A percentile compares a stretch with the other conserved stretches of the same genome.
Evolutionary conservation across 1,284 basidiomycete species (phyloP).

Genomic region (Cryptococcus sp.): DNA sequence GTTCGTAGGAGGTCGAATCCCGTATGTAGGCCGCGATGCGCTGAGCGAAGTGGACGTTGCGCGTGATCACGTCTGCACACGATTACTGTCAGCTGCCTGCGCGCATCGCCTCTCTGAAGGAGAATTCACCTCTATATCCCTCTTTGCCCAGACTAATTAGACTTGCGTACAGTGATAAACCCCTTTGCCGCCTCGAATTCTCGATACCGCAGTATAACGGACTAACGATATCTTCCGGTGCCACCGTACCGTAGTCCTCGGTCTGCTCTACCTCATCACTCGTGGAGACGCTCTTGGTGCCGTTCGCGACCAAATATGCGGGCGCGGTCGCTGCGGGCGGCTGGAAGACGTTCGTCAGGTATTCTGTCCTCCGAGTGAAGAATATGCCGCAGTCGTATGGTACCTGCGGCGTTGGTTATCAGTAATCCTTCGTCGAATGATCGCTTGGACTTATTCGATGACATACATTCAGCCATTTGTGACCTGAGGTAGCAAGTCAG

Average conservation of each 20-base stretch:
- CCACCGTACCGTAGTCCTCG: slow-evolving; percentile 7
- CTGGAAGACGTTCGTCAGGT: slow-evolving; percentile 53
- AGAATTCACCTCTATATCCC: slow-evolving; percentile 51
- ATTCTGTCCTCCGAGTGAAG: slow-evolving; percentile 48
- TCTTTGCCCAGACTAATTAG: slow-evolving; percentile 54
- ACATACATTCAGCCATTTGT: slow-evolving; percentile 56
- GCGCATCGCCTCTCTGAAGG: background rate
- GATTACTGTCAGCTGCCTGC: background rate
- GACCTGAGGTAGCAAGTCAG: slow-evolving; percentile 36
- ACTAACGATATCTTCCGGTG: slow-evolving; percentile 38
- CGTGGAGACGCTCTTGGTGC: slow-evolving; percentile 13
- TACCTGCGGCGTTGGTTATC: slow-evolving; percentile 36
- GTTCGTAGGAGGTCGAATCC: slow-evolving; percentile 41
- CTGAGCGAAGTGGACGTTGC: slow-evolving; percentile 56
- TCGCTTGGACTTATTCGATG: background rate
- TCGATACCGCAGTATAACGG: slow-evolving; percentile 56
- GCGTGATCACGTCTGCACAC: slow-evolving; percentile 46
- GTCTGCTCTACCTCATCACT: background rate
- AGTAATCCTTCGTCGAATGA: background rate
- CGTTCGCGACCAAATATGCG: slow-evolving; percentile 49
- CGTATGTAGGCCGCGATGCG: slow-evolving; percentile 48
- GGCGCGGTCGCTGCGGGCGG: slow-evolving; percentile 53
- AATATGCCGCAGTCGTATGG: slow-evolving; percentile 60
- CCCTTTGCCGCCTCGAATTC: slow-evolving; percentile 58
- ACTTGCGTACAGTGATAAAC: slow-evolving; percentile 57